Evolutionary conservation across 1,284 basidiomycete genomes (phyloP), one percentile per base, ranked within the genome.

Genomic region (Tremellales sp.): DNA sequence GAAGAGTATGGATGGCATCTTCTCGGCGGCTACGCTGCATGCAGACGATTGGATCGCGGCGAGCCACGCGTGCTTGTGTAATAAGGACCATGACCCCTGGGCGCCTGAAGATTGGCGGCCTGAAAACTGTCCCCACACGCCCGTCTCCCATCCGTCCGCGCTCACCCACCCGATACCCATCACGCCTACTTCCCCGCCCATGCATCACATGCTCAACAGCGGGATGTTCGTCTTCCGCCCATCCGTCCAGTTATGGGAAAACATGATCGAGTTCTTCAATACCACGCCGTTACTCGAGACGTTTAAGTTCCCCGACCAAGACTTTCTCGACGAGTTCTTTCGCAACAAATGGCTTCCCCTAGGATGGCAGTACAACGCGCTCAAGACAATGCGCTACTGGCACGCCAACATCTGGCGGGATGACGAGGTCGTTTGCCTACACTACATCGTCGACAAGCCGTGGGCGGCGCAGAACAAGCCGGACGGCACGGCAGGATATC

Each of bases 1-100:
- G 66, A 78, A 74, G 40, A 91, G 89, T 58, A 91, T 95, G 84
- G 92, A 95, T 71, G 88, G 92, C 48, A 75, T 95, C 37, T 81
- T 94, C 75, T 76, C 81, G 18, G 63, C 86, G 21, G 76, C 80
- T 5, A 71, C 88, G 1, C n/a, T n/a, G n/a, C n/a, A n/a, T n/a
- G 78, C 77, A 9, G 53, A 60, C 42, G 48, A 66, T 22, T 82
- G 81, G 66, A 91, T 95, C 51, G 88, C 87, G 3, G 87, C 88
- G 0, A 79, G 75, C 1, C 88, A 90, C 60, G 90, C 81, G 5
- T 95, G 91, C 64, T 84, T 90, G 3, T 95, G 91, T 76, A 95
- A 95, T 65, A 89, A 90, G 10, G 80, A 81, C 32, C 82, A 80
- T 61, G 70, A 90, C 28, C 53, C 77, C 3, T 87, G 91, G 62